These are phyloP conservation scores for Exobasidium cylindrosporum DNA, from an alignment of 1,284 basidiomycete genomes.

Conservation along the genomic window DNA sequence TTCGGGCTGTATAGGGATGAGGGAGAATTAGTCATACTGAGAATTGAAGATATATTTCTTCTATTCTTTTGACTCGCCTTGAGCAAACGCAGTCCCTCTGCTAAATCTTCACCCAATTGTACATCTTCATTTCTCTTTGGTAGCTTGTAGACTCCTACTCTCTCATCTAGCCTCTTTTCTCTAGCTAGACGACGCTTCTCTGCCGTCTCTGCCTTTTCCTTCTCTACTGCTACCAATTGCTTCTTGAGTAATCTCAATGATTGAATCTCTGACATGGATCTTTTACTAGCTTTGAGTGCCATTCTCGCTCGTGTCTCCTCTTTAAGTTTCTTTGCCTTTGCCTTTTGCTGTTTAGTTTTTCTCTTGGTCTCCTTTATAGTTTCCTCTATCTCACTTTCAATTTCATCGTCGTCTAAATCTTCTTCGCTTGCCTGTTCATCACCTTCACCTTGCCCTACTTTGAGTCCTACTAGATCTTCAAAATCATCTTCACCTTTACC, in stretches of 20 bases:
- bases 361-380: constrained; percentile 10
- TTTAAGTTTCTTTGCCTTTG: constrained; percentile 2
- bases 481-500: background rate
- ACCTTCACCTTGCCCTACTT: constrained; percentile 4
- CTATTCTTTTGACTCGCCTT: background rate
- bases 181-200: background rate
- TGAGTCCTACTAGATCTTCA: constrained; percentile 8
- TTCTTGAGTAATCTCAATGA: constrained; percentile 8
- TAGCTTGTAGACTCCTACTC: constrained; percentile 12
- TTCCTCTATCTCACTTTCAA: constrained; percentile 6
- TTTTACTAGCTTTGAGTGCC: constrained; percentile 6
- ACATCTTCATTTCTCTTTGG: constrained; percentile 13
- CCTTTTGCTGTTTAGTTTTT: constrained; percentile 16
- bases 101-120: constrained; percentile 18
- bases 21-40: background rate
- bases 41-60: background rate
- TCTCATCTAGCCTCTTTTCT: constrained; percentile 4
- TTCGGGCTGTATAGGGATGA: constrained; percentile 10
- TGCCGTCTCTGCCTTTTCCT: background rate
- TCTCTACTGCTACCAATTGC: background rate
- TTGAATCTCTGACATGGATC: background rate
- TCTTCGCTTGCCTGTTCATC: constrained; percentile 1
- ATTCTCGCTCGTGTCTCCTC: constrained; percentile 1
- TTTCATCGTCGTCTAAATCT: constrained; percentile 10
- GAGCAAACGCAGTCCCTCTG: constrained; percentile 12